Evolutionary conservation across 2,329 filamentous ascomycete genomes (phyloP).

Genomic region (Spiromastix sp.): DNA sequence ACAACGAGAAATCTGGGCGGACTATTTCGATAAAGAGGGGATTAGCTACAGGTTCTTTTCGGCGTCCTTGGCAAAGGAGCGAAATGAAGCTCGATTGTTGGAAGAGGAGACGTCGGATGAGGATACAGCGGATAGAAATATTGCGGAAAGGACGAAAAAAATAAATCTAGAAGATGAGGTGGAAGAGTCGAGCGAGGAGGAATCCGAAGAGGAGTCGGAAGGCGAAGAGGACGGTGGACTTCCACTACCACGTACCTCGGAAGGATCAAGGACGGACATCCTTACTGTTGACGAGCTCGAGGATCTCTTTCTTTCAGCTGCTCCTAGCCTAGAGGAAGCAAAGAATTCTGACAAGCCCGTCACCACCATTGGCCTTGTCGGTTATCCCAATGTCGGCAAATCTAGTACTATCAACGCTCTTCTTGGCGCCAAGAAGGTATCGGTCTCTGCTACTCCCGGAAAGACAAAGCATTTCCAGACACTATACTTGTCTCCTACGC

Average conservation of each 20-base stretch:
- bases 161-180: slow-evolving; percentile 35
- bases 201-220: slow-evolving; percentile 13
- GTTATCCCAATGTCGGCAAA: slow-evolving; percentile 98
- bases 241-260: slow-evolving; percentile 16
- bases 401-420: slow-evolving; percentile 98
- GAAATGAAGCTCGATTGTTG: slow-evolving; percentile 61
- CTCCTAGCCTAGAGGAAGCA: slow-evolving; percentile 41
- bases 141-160: slow-evolving; percentile 35
- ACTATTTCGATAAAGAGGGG: slow-evolving; percentile 67
- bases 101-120: slow-evolving; percentile 33
- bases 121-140: slow-evolving; percentile 40
- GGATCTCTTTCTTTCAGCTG: slow-evolving; percentile 70
- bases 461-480: slow-evolving; percentile 99
- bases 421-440: slow-evolving; percentile 97
- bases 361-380: slow-evolving; percentile 84
- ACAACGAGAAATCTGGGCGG: slow-evolving; percentile 76
- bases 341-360: slow-evolving; percentile 38
- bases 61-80: slow-evolving; percentile 79
- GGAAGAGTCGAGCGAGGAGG: slow-evolving; percentile 22
- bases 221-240: slow-evolving; percentile 17
- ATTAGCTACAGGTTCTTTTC: slow-evolving; percentile 97
- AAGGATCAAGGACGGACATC: slow-evolving; percentile 56
- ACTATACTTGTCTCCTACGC: slow-evolving; percentile 79
- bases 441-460: slow-evolving; percentile 90
- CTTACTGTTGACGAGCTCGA: slow-evolving; percentile 89